Base-by-base conservation (phyloP, 176 grass and related monocot genomes). In the Raddia guianensis region DNA sequence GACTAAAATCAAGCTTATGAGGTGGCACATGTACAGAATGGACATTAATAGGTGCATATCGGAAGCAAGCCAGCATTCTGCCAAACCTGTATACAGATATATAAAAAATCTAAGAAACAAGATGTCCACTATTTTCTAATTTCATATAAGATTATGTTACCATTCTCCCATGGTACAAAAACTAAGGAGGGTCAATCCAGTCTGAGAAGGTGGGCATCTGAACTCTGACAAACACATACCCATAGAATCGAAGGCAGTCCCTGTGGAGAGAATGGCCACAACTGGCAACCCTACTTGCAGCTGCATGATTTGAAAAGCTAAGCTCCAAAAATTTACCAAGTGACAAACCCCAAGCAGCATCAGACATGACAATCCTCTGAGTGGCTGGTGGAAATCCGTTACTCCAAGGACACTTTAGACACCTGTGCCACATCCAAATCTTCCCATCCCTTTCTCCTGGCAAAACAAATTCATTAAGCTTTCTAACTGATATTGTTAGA, bases 361-460 rank as follows among this genome's bases (percentile, higher is more conserved):
- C 89, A 76, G 92, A 99, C 88, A 99, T 95, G 13, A 95, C 87
- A 86, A 93, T 90, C 79, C 96, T 90, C 64, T 81, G 89, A 86
- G 89, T 95, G 81, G 96, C 85, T 76, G 90, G 92, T 84, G 96
- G 96, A 80, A 99, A 95, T 37, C 96, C 90, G 66, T 93, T 87
- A 84, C 87, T 86, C 62, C 86, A 83, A 33, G 86, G 96, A 73
- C 96, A 99, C 79, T 83, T 85, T 63, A 99, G 85, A 81, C 96
- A 99, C 84, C 96, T 95, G 72, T 95, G 93, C 96, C 96, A 99
- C 84, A 92, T 99, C 96, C 93, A 99, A 73, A 95, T 93, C 70
- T 91, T 99, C 34, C 83, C 91, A 74, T 95, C 92, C 47, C 80
- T 79, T 91, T 99, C 96, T 76, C 92, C 96, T 21, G 86, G 81